Conservation (phyloP, 768 basidiomycete species). For the Myochromella boudieri region DNA sequence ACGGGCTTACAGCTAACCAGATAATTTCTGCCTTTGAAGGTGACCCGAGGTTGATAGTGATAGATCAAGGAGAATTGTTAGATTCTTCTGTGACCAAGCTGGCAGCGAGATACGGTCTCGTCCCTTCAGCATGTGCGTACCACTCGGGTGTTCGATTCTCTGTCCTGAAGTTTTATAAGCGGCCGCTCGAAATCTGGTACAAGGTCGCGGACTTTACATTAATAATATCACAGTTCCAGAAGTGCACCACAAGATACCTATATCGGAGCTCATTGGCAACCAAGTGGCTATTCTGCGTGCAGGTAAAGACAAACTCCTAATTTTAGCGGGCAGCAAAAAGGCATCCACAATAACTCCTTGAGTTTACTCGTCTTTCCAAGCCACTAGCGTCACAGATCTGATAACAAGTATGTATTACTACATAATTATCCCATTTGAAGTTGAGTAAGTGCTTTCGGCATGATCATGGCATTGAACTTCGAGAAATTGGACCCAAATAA, state of each 20-base stretch:
- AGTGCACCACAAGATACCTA: conserved; percentile 37
- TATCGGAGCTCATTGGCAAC: conserved; percentile 55
- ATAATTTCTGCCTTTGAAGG: conserved; percentile 60
- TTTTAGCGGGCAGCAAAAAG: conserved; percentile 36
- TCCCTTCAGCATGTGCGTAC: conserved; percentile 64
- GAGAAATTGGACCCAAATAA: too few species aligned
- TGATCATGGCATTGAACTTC: too few species aligned
- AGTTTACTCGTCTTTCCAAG: too few species aligned
- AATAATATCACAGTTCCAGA: conserved; percentile 65
- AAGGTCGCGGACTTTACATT: conserved; percentile 68
- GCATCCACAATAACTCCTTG: neutral
- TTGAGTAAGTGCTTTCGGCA: too few species aligned
- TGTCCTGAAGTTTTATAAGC: conserved; percentile 37
- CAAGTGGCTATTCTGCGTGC: conserved; percentile 66
- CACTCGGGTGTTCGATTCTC: neutral
- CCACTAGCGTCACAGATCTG: too few species aligned
- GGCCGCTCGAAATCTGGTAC: conserved; percentile 61
- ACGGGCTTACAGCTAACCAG: conserved; percentile 51
- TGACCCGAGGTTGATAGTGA: conserved; percentile 64
- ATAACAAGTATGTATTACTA: too few species aligned
- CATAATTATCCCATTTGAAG: too few species aligned
- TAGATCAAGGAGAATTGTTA: conserved; percentile 50
- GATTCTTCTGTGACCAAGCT: conserved; percentile 59
- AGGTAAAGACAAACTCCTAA: conserved; percentile 70
- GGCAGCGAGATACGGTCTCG: conserved; percentile 55